phyloP scores from a whole-genome alignment of 208 protist species.

The Tritrichomonas foetus region DNA sequence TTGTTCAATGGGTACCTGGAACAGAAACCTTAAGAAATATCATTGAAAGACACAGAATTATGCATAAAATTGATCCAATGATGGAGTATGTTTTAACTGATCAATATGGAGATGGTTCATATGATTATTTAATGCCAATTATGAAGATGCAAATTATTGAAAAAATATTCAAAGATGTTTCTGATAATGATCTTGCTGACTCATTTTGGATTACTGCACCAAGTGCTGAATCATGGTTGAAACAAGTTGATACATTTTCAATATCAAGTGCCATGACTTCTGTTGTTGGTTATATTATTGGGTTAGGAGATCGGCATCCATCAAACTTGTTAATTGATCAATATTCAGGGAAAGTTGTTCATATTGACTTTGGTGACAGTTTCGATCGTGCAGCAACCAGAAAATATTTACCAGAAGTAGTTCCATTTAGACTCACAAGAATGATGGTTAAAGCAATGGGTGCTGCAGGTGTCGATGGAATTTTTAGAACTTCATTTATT shows the following conservation, averaged over 20 bases:
- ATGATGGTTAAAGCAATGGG: conserved; percentile 28
- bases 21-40: background rate
- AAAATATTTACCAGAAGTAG: conserved; percentile 20
- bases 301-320: conserved; percentile 32
- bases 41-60: background rate
- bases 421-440: conserved; percentile 37
- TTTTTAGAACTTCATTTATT: background rate
- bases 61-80: background rate
- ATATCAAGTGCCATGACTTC: background rate
- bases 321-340: conserved; percentile 23
- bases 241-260: background rate
- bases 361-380: conserved; percentile 44
- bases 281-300: background rate
- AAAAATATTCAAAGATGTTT: background rate
- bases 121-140: conserved; percentile 25
- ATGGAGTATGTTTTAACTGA: background rate
- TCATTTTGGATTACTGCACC: background rate
- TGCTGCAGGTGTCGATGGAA: background rate
- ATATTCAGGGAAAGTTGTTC: conserved; percentile 13
- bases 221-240: background rate
- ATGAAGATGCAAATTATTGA: background rate
- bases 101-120: background rate
- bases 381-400: conserved; percentile 46
- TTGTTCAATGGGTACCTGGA: conserved; percentile 39
- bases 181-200: background rate